phyloP scores from a whole-genome alignment of 2,329 filamentous ascomycete genomes.

The Aureobasidium sp. region DNA sequence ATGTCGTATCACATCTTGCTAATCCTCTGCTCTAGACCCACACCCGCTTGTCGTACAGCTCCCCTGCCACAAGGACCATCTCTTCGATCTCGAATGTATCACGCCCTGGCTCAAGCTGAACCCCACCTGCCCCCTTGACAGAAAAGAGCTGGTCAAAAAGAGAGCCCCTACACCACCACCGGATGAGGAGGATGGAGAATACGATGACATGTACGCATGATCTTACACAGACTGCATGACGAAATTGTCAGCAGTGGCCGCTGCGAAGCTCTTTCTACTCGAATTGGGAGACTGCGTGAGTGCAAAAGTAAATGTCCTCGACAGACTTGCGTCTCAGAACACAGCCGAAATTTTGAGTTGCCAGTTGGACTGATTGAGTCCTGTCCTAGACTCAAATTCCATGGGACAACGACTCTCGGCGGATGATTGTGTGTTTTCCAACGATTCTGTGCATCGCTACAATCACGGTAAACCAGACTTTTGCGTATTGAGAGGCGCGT shows the following conservation, averaged over 20 bases:
- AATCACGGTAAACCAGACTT: no score
- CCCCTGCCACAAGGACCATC: slow-evolving; percentile 54
- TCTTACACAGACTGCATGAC: neutral
- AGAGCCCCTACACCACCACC: slow-evolving; percentile 32
- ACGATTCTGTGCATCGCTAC: no score
- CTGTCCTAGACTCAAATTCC: no score
- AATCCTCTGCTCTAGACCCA: slow-evolving; percentile 32
- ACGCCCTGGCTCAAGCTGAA: slow-evolving; percentile 57
- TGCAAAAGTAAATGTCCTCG: neutral
- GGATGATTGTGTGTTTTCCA: no score
- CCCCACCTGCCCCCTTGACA: slow-evolving; percentile 57
- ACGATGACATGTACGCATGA: slow-evolving; percentile 45
- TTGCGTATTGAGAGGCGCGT: no score
- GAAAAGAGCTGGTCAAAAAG: slow-evolving; percentile 52
- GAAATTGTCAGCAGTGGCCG: neutral
- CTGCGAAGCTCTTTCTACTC: neutral
- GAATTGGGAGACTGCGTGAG: neutral
- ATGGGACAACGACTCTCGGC: no score
- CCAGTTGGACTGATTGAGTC: no score
- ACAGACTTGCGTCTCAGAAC: neutral
- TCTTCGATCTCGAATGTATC: slow-evolving; percentile 60
- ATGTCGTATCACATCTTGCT: neutral
- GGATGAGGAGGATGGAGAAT: slow-evolving; percentile 46
- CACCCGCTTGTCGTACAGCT: slow-evolving; percentile 58
- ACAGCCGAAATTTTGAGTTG: neutral